Base-by-base conservation (phyloP, 441 rosid species). In the Capsella rubella region DNA sequence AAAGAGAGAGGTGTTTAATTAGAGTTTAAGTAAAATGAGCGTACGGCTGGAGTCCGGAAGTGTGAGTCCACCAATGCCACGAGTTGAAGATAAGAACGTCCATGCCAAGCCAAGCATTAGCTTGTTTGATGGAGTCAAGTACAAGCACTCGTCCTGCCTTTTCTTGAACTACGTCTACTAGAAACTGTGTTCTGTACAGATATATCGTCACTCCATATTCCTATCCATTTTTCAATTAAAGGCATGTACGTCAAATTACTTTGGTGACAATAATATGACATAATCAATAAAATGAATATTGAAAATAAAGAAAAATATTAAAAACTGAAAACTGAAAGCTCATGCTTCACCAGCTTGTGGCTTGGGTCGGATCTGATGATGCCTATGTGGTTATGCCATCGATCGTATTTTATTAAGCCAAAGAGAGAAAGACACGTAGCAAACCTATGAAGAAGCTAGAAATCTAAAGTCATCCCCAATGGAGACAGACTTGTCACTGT, bases 11-110 rank as follows among this genome's bases (percentile, higher is more conserved):
- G 3, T 21, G 13, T 18, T 8, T 16, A 21, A 21, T 21, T 21
- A 51, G 9, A 27, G 13, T 60, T 60, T 15, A 42, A 4, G 3
- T 56, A 5, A 11, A 6, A 14, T 50, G 68, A 51, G 8, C 84
- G 18, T 81, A 89, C 90, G 90, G 85, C 49, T 84, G 91, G 34
- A 79, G 51, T 49, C 83, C 78, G 42, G 79, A 85, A 28, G 71
- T 75, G 78, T 84, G 85, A 7, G 81, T 75, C 87, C 87, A 84
- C 87, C 87, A 84, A 61, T 84, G 87, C 87, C 85, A 84, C 15
- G 87, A 31, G 74, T 84, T 84, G 72, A 84, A 84, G 77, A 84
- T 75, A 62, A 84, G 58, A 60, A 84, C 72, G 79, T 82, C 87
- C 87, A 84, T 84, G 43, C 78, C 81, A 64, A 56, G 77, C 87